Conservation (phyloP, 306 rosid species). For the Ceratonia siliqua region DNA sequence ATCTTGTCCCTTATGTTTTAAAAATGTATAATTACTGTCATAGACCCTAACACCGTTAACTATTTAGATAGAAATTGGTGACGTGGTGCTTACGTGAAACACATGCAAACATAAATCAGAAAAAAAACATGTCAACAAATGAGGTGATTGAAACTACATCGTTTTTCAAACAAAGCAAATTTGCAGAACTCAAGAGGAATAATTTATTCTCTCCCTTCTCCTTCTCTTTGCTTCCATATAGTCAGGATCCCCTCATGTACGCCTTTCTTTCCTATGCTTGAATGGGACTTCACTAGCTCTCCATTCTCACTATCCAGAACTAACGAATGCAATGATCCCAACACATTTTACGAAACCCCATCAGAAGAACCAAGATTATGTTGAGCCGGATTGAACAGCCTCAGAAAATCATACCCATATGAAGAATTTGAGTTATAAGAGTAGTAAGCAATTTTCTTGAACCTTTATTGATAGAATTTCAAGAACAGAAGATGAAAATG, state of each 20-base stretch:
- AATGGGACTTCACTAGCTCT: constrained; percentile 62
- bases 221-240: constrained; percentile 90
- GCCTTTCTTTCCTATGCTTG: constrained; percentile 54
- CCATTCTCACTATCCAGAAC: constrained; percentile 59
- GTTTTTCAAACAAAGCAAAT: constrained; percentile 20
- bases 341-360: constrained; percentile 38
- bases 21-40: too few species aligned
- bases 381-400: constrained; percentile 39
- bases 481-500: constrained; percentile 44
- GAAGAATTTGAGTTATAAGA: constrained; percentile 40
- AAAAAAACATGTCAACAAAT: too few species aligned
- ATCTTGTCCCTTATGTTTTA: too few species aligned
- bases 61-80: too few species aligned
- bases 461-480: not conserved
- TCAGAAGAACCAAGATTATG: constrained; percentile 30
- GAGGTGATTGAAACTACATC: too few species aligned
- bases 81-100: too few species aligned
- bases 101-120: too few species aligned
- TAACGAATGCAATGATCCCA: constrained; percentile 44
- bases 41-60: too few species aligned
- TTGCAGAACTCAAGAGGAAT: not conserved
- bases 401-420: constrained; percentile 32
- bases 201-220: constrained; percentile 89
- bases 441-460: constrained; percentile 42
- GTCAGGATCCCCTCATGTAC: constrained; percentile 55